A percentile compares a stretch with the other conserved stretches of the same genome.
phyloP scores from a whole-genome alignment of 2,329 filamentous ascomycete species.

The Fusarium sp. region DNA sequence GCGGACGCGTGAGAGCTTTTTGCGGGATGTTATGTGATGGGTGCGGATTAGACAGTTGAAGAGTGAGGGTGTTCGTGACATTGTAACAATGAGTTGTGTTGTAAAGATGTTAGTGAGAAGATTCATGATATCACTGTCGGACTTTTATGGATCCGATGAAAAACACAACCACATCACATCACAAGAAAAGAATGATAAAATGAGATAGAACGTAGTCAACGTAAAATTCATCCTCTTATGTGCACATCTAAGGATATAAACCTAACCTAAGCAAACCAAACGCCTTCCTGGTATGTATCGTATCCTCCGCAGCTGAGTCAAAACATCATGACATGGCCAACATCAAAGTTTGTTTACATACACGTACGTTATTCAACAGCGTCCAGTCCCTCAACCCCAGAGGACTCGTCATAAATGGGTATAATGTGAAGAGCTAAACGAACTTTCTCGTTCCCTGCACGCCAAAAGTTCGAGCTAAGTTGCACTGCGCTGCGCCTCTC shows the following conservation, averaged over 20 bases:
- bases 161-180: neutral
- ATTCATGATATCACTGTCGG: constrained; percentile 13
- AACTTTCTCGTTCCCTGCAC: constrained; percentile 20
- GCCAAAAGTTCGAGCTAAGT: neutral
- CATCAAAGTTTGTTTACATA: constrained; percentile 31
- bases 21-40: constrained; percentile 84
- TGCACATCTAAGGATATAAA: constrained; percentile 36
- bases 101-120: neutral
- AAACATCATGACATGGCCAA: constrained; percentile 32
- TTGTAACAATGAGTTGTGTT: constrained; percentile 2
- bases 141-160: constrained; percentile 32
- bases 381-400: constrained; percentile 9
- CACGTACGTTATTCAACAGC: constrained; percentile 33
- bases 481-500: neutral
- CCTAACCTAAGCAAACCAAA: constrained; percentile 34
- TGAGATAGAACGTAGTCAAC: neutral
- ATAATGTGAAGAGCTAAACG: constrained; percentile 40
- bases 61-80: constrained; percentile 36
- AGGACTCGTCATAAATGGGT: constrained; percentile 44
- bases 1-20: constrained; percentile 72
- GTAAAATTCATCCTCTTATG: constrained; percentile 27
- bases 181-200: no score
- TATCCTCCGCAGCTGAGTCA: constrained; percentile 17
- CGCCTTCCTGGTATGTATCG: constrained; percentile 33
- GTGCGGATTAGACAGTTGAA: constrained; percentile 73